Base-by-base conservation (phyloP, 306 rosid species). In the Castanopsis chinensis region DNA sequence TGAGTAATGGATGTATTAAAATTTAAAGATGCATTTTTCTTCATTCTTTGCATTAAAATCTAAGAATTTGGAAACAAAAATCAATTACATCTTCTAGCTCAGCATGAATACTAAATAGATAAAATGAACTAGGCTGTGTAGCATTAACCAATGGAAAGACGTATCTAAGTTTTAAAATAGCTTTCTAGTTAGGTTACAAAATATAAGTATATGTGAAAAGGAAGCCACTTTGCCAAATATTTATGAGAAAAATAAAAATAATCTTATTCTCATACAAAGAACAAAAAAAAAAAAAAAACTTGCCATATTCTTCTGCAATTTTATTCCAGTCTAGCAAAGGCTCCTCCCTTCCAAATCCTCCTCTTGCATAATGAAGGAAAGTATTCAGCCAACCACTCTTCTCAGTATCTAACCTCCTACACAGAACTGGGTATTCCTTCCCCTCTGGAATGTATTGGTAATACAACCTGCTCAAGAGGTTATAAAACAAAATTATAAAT, bases 371-470 rank as follows among this genome's bases (percentile, higher is more conserved):
- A 23, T 27, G 55, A 30, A 81, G 81, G 72, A 85, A 69, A 76
- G 73, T 69, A 81, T 82, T 86, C 69, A 89, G 7, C 91, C 86
- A 88, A 81, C 85, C 85, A 56, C 52, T 71, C 73, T 18, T 76
- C 72, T 82, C 79, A 5, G 68, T 54, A 79, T 69, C 88, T 56
- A 80, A 56, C 86, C 86, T 90, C 81, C 98, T 89, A 77, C 94
- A 95, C 28, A 95, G 85, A 73, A 95, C 88, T 7, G 97, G 98
- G 81, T 90, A 92, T 67, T 92, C 99, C 85, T 86, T 91, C 33
- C 98, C 98, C 84, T 91, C 96, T 14, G 99, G 99, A 77, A 95
- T 87, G 85, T 89, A 85, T 56, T 95, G 93, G 76, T 95, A 95
- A 87, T 95, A 95, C 82, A 91, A 67, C 99, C 99, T 95, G 84